phyloP scores from a whole-genome alignment of 106 monocot genomes.

The Dioscorea alata region DNA sequence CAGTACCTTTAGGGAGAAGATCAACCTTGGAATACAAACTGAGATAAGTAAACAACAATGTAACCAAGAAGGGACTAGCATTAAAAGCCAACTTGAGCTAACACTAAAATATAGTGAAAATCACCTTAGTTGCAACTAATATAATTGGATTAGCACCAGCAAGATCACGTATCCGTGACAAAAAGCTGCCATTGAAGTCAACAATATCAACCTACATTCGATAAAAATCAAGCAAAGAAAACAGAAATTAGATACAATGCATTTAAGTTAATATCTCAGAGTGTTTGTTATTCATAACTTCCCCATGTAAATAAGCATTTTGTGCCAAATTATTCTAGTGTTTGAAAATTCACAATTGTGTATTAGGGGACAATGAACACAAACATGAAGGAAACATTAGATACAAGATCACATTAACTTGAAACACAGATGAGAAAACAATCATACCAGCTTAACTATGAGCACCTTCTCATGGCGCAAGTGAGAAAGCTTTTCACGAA shows the following conservation, averaged over 20 bases:
- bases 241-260: too few species aligned
- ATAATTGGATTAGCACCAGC: conserved; percentile 98
- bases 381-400: too few species aligned
- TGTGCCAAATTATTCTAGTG: too few species aligned
- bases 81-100: neutral
- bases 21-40: conserved; percentile 56
- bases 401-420: neutral
- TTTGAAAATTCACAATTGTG: too few species aligned
- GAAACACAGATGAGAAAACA: neutral
- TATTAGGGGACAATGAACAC: too few species aligned
- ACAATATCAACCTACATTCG: conserved; percentile 92
- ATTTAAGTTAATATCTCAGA: too few species aligned
- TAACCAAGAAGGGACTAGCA: neutral
- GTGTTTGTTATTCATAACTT: too few species aligned
- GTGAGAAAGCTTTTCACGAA: conserved; percentile 80
- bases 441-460: conserved; percentile 82
- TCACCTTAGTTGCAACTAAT: conserved; percentile 91
- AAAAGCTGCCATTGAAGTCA: conserved; percentile 99
- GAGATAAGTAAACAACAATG: neutral
- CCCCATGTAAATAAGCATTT: too few species aligned
- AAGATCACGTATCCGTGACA: conserved; percentile 85
- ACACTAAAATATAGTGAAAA: neutral
- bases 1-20: conserved; percentile 91
- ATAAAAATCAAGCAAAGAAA: neutral
- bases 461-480: conserved; percentile 82